Evolutionary conservation across 495 filamentous ascomycete species (phyloP).

Genomic region (Jackrogersella multiformis): DNA sequence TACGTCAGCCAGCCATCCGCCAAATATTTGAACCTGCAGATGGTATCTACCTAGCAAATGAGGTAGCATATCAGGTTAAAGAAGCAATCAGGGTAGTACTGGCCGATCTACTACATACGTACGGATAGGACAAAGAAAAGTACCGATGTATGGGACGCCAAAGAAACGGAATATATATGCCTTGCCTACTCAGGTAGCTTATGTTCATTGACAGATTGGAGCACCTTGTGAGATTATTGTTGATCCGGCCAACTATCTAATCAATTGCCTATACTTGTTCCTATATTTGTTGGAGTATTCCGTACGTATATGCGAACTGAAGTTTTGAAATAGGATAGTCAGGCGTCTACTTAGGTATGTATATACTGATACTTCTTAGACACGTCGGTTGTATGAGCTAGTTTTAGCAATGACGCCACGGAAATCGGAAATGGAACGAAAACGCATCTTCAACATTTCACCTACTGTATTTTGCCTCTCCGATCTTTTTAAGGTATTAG

Average conservation of each 20-base stretch:
- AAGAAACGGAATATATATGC: not conserved
- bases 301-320: not conserved
- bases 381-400: not conserved
- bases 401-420: conserved; percentile 5
- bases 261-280: not conserved
- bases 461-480: not conserved
- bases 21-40: conserved; percentile 30
- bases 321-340: not conserved
- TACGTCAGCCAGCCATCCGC: conserved; percentile 34
- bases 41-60: conserved; percentile 18
- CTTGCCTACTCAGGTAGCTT: not conserved
- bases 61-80: conserved; percentile 25
- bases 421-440: not conserved
- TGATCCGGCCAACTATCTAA: not conserved
- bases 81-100: conserved; percentile 9
- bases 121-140: conserved; percentile 24
- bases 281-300: conserved; percentile 7
- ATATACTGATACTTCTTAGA: conserved; percentile 1
- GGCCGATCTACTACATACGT: conserved; percentile 12
- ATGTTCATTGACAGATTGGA: not conserved
- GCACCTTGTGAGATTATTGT: too few species aligned
- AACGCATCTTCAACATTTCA: not conserved
- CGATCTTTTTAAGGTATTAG: not conserved
- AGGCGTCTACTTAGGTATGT: not conserved
- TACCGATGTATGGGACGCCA: conserved; percentile 5